Conservation (phyloP, 2,329 filamentous ascomycete genomes). For the Bretziella fagacearum region DNA sequence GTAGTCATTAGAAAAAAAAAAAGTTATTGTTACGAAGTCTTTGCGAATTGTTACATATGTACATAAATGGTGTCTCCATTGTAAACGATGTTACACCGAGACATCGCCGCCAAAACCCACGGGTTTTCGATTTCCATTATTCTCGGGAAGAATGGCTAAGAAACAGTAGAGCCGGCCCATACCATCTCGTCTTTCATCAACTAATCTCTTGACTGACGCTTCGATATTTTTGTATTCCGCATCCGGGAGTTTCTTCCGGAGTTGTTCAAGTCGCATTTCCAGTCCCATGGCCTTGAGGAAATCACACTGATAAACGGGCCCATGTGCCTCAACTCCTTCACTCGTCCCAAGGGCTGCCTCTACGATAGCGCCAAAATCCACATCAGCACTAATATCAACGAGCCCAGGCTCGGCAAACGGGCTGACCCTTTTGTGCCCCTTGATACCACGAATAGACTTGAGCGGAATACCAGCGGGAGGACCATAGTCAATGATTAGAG, state of each 20-base stretch:
- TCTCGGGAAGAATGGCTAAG: conserved; percentile 76
- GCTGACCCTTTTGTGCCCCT: conserved; percentile 55
- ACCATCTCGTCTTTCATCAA: conserved; percentile 65
- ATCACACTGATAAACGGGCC: conserved; percentile 67
- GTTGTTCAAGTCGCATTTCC: conserved; percentile 52
- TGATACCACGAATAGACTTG: conserved; percentile 83
- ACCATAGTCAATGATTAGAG: conserved; percentile 92
- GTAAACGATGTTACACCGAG: too few relatives aligned
- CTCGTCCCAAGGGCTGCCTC: conserved; percentile 64
- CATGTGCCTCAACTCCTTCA: conserved; percentile 74
- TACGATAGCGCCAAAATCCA: conserved; percentile 78
- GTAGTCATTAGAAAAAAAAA: too few relatives aligned
- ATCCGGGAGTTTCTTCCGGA: conserved; percentile 27
- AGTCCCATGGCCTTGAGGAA: conserved; percentile 77
- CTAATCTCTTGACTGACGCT: conserved; percentile 59
- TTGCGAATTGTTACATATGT: too few relatives aligned
- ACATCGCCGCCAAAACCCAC: conserved; percentile 81
- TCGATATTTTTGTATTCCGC: conserved; percentile 43
- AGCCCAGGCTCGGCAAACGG: conserved; percentile 66
- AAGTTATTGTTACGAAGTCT: too few relatives aligned
- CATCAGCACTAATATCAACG: conserved; percentile 80
- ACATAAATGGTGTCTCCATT: too few relatives aligned
- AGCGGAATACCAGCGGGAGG: conserved; percentile 56
- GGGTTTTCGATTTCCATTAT: conserved; percentile 53
- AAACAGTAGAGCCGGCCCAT: conserved; percentile 96